These are phyloP conservation scores for Neofusicoccum sp. DNA, from an alignment of 2,329 filamentous ascomycete species.

Conservation along the genomic window DNA sequence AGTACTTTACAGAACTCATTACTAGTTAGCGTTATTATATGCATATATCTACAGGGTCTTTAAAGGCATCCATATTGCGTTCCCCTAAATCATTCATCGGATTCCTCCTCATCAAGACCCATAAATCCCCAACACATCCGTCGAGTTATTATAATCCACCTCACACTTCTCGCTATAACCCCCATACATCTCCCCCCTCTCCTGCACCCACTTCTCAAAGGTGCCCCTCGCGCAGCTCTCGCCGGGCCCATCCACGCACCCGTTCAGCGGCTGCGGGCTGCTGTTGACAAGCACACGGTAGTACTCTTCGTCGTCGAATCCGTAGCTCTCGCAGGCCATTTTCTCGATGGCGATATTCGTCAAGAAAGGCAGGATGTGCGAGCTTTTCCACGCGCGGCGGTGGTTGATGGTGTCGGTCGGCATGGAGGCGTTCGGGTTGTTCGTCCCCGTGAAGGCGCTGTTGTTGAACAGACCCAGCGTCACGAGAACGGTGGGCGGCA, in stretches of 20 bases:
- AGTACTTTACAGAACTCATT: neutral
- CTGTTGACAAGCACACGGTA: conserved; percentile 53
- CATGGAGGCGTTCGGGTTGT: conserved; percentile 62
- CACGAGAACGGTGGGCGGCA: conserved; percentile 65
- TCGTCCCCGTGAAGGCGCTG: conserved; percentile 53
- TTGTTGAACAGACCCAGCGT: conserved; percentile 71
- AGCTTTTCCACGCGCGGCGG: conserved; percentile 62
- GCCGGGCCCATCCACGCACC: conserved; percentile 50
- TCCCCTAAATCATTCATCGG: too few species aligned
- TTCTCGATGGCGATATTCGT: conserved; percentile 66
- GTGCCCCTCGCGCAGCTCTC: conserved; percentile 48
- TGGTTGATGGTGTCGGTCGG: conserved; percentile 62
- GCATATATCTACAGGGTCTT: neutral
- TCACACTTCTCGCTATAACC: conserved; percentile 44
- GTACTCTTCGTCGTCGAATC: conserved; percentile 50
- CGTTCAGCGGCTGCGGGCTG: conserved; percentile 48
- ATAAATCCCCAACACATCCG: conserved; percentile 39
- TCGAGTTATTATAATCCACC: conserved; percentile 45
- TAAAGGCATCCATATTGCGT: too few species aligned
- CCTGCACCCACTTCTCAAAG: conserved; percentile 45
- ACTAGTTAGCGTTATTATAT: neutral
- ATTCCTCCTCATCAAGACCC: neutral
- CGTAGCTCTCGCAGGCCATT: conserved; percentile 60
- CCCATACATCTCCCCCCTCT: conserved; percentile 44
- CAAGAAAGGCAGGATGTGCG: conserved; percentile 63